These are phyloP conservation scores for Chondrus crispus DNA, from an alignment of 23 red algal species.

Conservation along the genomic window DNA sequence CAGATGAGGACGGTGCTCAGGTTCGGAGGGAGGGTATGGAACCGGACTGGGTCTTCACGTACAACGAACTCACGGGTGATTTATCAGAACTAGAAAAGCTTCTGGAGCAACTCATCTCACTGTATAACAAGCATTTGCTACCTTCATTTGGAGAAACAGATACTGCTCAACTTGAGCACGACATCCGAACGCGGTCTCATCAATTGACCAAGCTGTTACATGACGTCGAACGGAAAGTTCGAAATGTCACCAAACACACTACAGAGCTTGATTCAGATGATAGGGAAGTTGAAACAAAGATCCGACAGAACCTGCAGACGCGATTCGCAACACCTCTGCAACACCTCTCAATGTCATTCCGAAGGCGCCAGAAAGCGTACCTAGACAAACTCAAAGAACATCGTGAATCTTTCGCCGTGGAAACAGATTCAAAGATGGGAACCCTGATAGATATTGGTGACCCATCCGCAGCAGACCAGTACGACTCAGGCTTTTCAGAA, in stretches of 20 bases:
- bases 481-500: conserved; percentile 50
- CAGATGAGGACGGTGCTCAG: not conserved
- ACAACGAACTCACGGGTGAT: conserved; percentile 62
- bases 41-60: conserved; percentile 66
- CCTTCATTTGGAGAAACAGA: conserved; percentile 79
- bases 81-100: conserved; percentile 41
- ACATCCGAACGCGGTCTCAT: conserved; percentile 46
- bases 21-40: conserved; percentile 17
- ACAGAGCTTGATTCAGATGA: not conserved
- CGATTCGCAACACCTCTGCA: conserved; percentile 77
- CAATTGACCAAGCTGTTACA: conserved; percentile 70
- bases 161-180: conserved; percentile 56
- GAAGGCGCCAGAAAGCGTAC: conserved; percentile 76
- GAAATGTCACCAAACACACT: conserved; percentile 5
- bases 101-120: conserved; percentile 3
- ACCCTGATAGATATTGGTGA: not conserved
- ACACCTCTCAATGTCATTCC: conserved; percentile 62
- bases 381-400: conserved; percentile 69
- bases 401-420: conserved; percentile 19
- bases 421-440: not conserved
- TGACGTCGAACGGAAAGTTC: conserved; percentile 59
- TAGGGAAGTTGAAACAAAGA: conserved; percentile 41
- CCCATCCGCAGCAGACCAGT: not conserved
- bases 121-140: conserved; percentile 73
- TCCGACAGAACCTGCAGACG: conserved; percentile 74